A percentile compares a stretch with the other conserved stretches of the same genome.
These are phyloP conservation scores for Aspergillaceae sp. DNA, from an alignment of 2,329 filamentous ascomycete species.

Conservation along the genomic window DNA sequence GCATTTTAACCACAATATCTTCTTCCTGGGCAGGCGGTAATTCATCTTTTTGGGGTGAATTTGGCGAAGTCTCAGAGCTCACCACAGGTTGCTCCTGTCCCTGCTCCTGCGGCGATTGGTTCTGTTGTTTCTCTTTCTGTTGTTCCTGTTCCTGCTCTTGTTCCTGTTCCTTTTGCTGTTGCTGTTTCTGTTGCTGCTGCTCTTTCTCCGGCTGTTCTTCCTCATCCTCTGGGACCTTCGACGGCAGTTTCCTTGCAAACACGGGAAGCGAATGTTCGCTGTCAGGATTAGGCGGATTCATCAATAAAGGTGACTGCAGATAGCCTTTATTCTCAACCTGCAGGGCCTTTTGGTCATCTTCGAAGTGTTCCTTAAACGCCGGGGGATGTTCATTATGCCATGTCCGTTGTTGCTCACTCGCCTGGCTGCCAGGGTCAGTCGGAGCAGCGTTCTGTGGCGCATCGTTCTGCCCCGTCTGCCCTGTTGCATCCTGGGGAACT, in stretches of 20 bases:
- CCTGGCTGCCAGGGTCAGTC: neutral
- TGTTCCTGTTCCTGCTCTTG: no score
- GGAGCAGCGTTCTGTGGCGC: constrained; percentile 4
- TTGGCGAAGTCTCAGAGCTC: constrained; percentile 4
- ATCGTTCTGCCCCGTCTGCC: constrained; percentile 7
- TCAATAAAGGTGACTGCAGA: constrained; percentile 32
- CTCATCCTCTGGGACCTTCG: constrained; percentile 20
- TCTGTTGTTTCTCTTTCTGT: no score
- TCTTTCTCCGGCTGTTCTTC: neutral
- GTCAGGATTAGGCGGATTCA: constrained; percentile 18
- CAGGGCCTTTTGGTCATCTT: constrained; percentile 38
- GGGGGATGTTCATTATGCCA: constrained; percentile 44
- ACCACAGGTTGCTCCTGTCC: constrained; percentile 4
- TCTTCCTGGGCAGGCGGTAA: constrained; percentile 10
- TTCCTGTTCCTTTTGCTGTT: neutral
- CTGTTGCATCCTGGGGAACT: constrained; percentile 7
- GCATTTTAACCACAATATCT: constrained; percentile 23
- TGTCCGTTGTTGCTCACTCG: constrained; percentile 19
- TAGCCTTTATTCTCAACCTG: constrained; percentile 37
- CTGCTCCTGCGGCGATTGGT: no score
- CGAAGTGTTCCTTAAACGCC: constrained; percentile 54
- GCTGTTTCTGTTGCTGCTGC: neutral
- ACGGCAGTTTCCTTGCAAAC: constrained; percentile 38
- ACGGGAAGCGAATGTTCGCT: constrained; percentile 31
- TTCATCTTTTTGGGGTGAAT: constrained; percentile 2